Conservation (phyloP, 1,139 yeast species). For the Pneumocystis oryctolagi region DNA sequence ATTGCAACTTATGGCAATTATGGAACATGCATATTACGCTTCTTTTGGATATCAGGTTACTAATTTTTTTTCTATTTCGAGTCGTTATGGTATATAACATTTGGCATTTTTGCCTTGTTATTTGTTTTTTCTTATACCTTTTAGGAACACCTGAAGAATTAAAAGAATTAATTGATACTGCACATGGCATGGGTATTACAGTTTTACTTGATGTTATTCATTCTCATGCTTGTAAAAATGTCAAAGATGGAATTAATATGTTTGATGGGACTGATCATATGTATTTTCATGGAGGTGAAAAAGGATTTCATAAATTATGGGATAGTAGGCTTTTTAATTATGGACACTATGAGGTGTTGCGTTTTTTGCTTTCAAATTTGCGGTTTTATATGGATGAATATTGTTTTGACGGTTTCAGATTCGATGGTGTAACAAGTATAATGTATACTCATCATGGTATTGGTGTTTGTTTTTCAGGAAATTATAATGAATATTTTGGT, state of each 20-base stretch:
- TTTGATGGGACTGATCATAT: slow-evolving; percentile 95
- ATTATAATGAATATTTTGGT: slow-evolving; percentile 79
- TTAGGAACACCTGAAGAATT: slow-evolving; percentile 67
- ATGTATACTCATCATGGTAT: slow-evolving; percentile 83
- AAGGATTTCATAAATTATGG: slow-evolving; percentile 86
- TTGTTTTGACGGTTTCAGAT: slow-evolving; percentile 86
- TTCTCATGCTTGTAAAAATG: slow-evolving; percentile 90
- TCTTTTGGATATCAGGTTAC: slow-evolving; percentile 95
- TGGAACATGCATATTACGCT: slow-evolving; percentile 98
- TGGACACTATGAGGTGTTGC: slow-evolving; percentile 73
- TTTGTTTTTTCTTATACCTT: not conserved
- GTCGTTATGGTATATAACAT: slow-evolving; percentile 53
- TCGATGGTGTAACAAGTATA: slow-evolving; percentile 95
- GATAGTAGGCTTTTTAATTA: slow-evolving; percentile 75
- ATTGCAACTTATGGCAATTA: slow-evolving; percentile 89
- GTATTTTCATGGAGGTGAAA: slow-evolving; percentile 74
- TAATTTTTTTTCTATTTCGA: slow-evolving; percentile 75
- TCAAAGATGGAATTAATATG: slow-evolving; percentile 79
- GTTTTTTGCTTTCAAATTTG: slow-evolving; percentile 77
- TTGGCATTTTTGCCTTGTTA: not conserved
- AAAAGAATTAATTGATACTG: slow-evolving; percentile 78
- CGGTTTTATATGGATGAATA: slow-evolving; percentile 72
- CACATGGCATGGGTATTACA: slow-evolving; percentile 74
- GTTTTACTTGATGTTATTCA: slow-evolving; percentile 87
- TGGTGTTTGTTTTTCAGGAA: slow-evolving; percentile 78